Percentiles rank a stretch among this genome's conserved stretches.
phyloP scores from a whole-genome alignment of 73 alveolate species.

The Durusdinium trenchii region DNA sequence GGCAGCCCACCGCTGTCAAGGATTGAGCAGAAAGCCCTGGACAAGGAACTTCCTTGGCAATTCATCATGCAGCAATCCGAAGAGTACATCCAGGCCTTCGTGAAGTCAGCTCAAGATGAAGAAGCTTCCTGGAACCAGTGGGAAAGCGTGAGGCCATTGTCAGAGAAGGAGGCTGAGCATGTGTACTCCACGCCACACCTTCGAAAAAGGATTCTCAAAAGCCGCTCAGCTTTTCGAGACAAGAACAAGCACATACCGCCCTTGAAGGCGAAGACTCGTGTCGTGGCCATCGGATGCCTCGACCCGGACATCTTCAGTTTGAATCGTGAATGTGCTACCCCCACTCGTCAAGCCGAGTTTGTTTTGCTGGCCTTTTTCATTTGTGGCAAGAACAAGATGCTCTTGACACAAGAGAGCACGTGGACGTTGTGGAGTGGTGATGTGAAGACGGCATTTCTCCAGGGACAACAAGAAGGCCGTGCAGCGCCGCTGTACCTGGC shows the following conservation, averaged over 20 bases:
- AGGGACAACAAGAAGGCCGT: neutral
- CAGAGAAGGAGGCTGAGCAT: neutral
- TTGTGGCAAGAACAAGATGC: neutral
- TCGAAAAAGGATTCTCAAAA: neutral
- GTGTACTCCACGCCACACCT: neutral
- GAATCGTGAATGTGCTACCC: neutral
- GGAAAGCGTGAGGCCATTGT: neutral
- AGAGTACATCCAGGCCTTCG: no score
- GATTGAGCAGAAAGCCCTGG: no score
- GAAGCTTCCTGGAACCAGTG: neutral
- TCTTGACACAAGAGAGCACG: neutral
- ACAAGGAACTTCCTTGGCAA: no score
- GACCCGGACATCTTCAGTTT: neutral
- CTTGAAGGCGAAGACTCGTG: conserved; percentile 10
- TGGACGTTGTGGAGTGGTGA: neutral
- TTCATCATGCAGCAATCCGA: no score
- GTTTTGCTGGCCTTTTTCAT: neutral
- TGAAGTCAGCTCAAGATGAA: neutral
- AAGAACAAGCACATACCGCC: neutral
- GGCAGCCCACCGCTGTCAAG: no score
- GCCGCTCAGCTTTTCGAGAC: conserved; percentile 1
- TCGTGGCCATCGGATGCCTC: neutral
- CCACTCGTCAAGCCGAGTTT: neutral
- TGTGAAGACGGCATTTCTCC: neutral
- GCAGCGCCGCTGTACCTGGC: neutral